Evolutionary conservation across 2,329 filamentous ascomycete genomes (phyloP).

Genomic region (Penicillium sp.): DNA sequence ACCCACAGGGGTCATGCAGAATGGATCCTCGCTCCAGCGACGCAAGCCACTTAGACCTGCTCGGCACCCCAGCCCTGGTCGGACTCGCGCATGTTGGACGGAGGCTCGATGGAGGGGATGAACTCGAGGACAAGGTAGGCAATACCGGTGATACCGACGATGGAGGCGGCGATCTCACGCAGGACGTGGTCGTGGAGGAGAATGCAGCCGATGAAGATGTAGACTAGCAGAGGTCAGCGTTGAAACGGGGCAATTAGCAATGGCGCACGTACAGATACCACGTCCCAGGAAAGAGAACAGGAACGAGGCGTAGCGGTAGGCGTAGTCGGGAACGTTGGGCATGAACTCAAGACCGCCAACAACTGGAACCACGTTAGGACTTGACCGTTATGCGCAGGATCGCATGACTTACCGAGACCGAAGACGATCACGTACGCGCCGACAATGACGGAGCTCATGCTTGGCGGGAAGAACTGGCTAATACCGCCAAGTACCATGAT

Average conservation of each 20-base stretch:
- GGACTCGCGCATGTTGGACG: conserved; percentile 76
- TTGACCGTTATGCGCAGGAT: conserved; percentile 8
- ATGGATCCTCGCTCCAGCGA: background rate
- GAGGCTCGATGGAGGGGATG: conserved; percentile 74
- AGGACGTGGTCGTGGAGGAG: conserved; percentile 67
- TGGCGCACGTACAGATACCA: conserved; percentile 75
- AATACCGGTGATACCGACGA: conserved; percentile 76
- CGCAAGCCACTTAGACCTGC: conserved; percentile 60
- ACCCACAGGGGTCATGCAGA: background rate
- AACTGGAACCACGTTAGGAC: conserved; percentile 45
- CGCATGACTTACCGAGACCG: conserved; percentile 65
- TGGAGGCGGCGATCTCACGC: conserved; percentile 71
- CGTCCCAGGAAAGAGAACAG: conserved; percentile 96
- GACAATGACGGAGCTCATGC: conserved; percentile 66
- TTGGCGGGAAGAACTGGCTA: conserved; percentile 46
- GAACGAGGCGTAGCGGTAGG: conserved; percentile 92
- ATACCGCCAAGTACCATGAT: conserved; percentile 83
- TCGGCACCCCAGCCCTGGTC: conserved; percentile 75
- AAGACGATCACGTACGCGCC: conserved; percentile 89
- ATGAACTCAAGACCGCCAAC: conserved; percentile 80
- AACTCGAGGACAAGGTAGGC: conserved; percentile 75
- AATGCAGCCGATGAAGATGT: conserved; percentile 90
- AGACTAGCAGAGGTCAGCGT: conserved; percentile 61
- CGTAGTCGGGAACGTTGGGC: conserved; percentile 78
- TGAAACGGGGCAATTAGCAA: background rate